These are phyloP conservation scores for Vigna trinervia DNA, from an alignment of 306 rosid species.

Conservation along the genomic window DNA sequence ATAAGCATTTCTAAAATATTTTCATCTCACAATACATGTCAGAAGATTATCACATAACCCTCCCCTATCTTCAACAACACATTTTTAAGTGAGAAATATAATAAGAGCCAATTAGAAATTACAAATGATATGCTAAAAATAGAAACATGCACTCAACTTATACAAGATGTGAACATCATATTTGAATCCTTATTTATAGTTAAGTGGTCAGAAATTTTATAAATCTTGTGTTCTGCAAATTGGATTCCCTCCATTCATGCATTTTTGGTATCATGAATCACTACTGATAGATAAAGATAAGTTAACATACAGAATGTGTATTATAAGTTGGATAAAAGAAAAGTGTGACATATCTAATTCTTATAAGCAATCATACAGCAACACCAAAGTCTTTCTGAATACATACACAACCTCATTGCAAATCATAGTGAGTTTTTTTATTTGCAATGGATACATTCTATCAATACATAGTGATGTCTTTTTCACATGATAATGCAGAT, in stretches of 20 bases:
- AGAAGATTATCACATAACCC: slow-evolving; percentile 85
- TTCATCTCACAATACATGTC: slow-evolving; percentile 67
- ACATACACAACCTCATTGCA: background rate
- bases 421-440: background rate
- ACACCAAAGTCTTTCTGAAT: background rate
- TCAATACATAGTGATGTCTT: background rate
- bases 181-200: background rate
- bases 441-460: background rate
- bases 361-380: background rate
- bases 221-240: background rate
- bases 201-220: background rate
- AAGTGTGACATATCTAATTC: background rate
- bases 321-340: background rate
- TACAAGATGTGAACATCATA: background rate
- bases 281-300: background rate
- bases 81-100: background rate
- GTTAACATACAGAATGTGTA: background rate
- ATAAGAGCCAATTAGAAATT: background rate
- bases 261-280: background rate
- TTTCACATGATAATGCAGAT: slow-evolving; percentile 4
- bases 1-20: no score
- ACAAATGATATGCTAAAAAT: background rate
- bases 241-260: background rate
- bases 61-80: slow-evolving; percentile 62
- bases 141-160: background rate